Evolutionary conservation across 106 monocot genomes (phyloP), one percentile per base, ranked within the genome.

Genomic region (Dioscorea zingiberensis): DNA sequence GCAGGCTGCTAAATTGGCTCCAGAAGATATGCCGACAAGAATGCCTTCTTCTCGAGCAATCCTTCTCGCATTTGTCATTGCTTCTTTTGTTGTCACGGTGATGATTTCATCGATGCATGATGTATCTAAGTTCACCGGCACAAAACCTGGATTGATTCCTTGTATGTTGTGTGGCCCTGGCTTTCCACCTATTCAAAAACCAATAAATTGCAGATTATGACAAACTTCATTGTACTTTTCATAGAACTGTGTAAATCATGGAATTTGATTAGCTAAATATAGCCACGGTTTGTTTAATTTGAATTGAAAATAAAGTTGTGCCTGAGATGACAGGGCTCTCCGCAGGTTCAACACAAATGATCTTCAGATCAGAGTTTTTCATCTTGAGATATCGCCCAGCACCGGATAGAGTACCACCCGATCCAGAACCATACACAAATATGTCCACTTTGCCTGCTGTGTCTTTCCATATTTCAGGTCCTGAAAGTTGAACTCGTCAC

Each of bases 391-490:
- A 90, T 51, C 75, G 87, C 15, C 75, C 86, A 3, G 51, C 68
- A 60, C 90, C 94, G 66, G 63, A 63, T 32, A 94, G 11, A 12
- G 94, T 94, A 22, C 90, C 94, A 67, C 90, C 90, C 27, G 94
- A 87, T 12, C 94, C 94, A 44, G 77, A 60, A 68, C 80, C 89
- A 66, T 68, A 74, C 12, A 94, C 82, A 48, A 90, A 69, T 61
- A 90, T 85, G 30, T 87, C 94, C n/a, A 94, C 77, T 77, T 90
- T 90, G 22, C 94, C 94, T 45, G 82, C 87, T 12, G 94, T 90
- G 48, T 94, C 90, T 51, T 82, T 84, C 94, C 94, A 90, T 62
- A 94, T 90, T 69, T 94, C 94, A 1, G 94, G 94, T 7, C 94
- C 94, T 94, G 66, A 68, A 38, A 46, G 66, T 47, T 15, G 30